Base-by-base conservation (phyloP, 2,329 filamentous ascomycete genomes). In the Torrubiellomyces zombiae region DNA sequence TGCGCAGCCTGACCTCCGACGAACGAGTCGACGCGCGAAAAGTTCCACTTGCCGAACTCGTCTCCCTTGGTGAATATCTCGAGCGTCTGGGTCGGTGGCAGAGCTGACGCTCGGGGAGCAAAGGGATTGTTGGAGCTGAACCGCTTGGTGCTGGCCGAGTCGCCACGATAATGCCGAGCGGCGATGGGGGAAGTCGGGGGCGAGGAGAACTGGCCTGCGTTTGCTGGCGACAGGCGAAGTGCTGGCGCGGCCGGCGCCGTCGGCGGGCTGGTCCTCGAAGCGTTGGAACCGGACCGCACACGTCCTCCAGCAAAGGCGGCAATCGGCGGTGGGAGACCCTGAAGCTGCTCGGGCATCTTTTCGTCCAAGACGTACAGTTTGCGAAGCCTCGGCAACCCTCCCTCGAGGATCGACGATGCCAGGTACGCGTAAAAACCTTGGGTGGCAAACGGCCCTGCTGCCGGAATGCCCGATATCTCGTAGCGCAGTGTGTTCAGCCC, bases 301-400 rank as follows among this genome's bases (percentile, higher is more conserved):
- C 49, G 41, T 1, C 39, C 38, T 19, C 30, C 42, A 5, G 40
- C 37, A 23, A 49, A 47, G 20, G 40, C 36, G 9, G 45, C 43
- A 22, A 43, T 58, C 1, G 80, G 76, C 2, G 76, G 77, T 3
- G 79, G 75, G 6, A 86, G 60, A 9, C 58, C 60, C 21, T 83
- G 63, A 5, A 94, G 67, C 8, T 75, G 64, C 37, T 92, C 81
- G 2, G 83, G 74, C 44, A 95, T 93, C 24, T 68, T 62, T 14
- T 76, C 68, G 40, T 94, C 83, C 25, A 81, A 76, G 11, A 94
- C 86, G 45, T 91, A 94, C 6, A 95, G 65, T 13, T 74, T 67
- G 18, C 63, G 63, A 7, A 95, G 61, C 18, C 64, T 67, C 1
- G 83, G 82, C 6, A 95, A 62, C 6, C 70, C 67, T 32, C 75